Conservation (phyloP, 2,329 filamentous ascomycete genomes). For the Scedosporium dehoogii region DNA sequence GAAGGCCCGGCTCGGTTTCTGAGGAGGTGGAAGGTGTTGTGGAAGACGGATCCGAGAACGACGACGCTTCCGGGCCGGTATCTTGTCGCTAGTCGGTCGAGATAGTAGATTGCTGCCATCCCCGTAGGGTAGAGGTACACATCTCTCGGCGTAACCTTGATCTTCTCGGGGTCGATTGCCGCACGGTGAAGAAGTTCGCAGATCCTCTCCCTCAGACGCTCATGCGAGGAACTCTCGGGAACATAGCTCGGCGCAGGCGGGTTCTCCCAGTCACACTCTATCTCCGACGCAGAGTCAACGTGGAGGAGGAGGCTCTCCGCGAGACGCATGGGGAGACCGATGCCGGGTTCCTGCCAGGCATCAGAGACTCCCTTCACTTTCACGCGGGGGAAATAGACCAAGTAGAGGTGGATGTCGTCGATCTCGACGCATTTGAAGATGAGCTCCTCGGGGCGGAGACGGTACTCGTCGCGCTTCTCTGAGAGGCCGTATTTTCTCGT, state of each 20-base stretch:
- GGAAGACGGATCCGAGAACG: slow-evolving; percentile 41
- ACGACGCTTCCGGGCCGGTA: slow-evolving; percentile 25
- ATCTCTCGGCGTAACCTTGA: slow-evolving; percentile 18
- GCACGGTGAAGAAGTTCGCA: slow-evolving; percentile 30
- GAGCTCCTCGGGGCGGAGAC: slow-evolving; percentile 24
- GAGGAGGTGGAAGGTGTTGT: slow-evolving; percentile 37
- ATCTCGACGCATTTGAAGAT: slow-evolving; percentile 31
- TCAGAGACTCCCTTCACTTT: slow-evolving; percentile 26
- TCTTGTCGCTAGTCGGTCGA: slow-evolving; percentile 24
- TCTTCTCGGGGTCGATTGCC: slow-evolving; percentile 17
- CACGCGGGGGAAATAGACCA: slow-evolving; percentile 27
- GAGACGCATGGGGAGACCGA: slow-evolving; percentile 34
- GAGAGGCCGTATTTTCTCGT: slow-evolving; percentile 22
- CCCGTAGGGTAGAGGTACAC: slow-evolving; percentile 44
- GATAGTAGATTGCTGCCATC: slow-evolving; percentile 40
- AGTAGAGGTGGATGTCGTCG: slow-evolving; percentile 29
- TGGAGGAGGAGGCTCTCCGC: slow-evolving; percentile 31
- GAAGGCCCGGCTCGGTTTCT: slow-evolving; percentile 22
- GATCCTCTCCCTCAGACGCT: slow-evolving; percentile 28
- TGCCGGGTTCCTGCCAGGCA: slow-evolving; percentile 35
- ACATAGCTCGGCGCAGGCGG: slow-evolving; percentile 27
- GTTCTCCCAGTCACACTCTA: slow-evolving; percentile 12
- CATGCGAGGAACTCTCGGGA: slow-evolving; percentile 26
- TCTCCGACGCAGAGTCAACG: slow-evolving; percentile 22
- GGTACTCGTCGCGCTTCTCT: slow-evolving; percentile 22